Base-by-base conservation (phyloP, 2,329 filamentous ascomycete genomes). In the Aspergillus carbonarius region DNA sequence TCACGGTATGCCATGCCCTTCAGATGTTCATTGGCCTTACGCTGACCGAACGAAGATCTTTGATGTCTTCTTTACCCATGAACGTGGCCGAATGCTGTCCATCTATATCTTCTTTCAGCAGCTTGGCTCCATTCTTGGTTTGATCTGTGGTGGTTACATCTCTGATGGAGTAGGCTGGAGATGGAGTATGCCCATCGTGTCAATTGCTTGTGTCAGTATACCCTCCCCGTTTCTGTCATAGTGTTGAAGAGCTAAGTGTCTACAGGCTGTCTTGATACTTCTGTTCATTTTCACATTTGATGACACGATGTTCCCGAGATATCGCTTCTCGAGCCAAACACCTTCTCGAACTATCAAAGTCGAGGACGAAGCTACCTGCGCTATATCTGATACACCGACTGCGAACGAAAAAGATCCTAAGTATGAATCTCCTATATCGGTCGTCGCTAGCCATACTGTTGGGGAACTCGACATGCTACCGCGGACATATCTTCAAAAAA, bases 51-150 rank as follows among this genome's bases (percentile, higher is more conserved):
- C 0, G 10, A 17, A 70, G 68, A 68, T 70, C 1, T 76, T 76
- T 44, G 74, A 77, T 58, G 70, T 76, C 59, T 77, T 77, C 61
- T 76, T 75, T 52, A 65, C 72, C 0, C 74, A 77, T 46, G 69
- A 77, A 53, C 71, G 75, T 7, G 74, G 75, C 5, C 65, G 69
- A 0, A 74, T 71, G 68, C 57, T 75, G n/a, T 68, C 74, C 2
- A 65, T 73, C 17, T 76, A 76, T 46, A 68, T 77, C 8, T 77
- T 76, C 59, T 74, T 74, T 8, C 74, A 77, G 53, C 75, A 77
- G 51, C 66, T 76, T 2, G 74, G 75, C 0, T 74, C 71, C 0
- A 76, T 77, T 15, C 61, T 77, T 3, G 74, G 74, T 0, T 57
- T 77, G 2, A 76, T 77, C 30, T 59, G 73, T 8, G 74, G 74